phyloP scores from a whole-genome alignment of 371 early-diverging fungal species.

The Syncephalis plumigaleata region DNA sequence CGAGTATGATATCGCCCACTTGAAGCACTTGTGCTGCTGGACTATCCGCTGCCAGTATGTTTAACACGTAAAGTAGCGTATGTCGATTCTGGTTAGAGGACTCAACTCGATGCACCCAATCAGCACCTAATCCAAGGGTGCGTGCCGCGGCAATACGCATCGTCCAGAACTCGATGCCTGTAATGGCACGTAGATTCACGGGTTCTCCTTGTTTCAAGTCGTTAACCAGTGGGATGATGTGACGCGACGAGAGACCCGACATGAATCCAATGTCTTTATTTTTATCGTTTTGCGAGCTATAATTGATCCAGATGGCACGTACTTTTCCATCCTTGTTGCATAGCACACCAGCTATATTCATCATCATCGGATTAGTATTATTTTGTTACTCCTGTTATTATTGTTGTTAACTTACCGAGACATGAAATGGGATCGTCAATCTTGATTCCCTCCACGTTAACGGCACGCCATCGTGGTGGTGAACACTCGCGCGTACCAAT shows the following conservation, averaged over 20 bases:
- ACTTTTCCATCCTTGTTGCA: slow-evolving; percentile 42
- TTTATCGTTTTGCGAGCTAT: slow-evolving; percentile 41
- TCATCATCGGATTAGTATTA: slow-evolving; percentile 19
- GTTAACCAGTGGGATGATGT: slow-evolving; percentile 19
- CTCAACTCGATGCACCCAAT: slow-evolving; percentile 62
- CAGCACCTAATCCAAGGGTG: slow-evolving; percentile 53
- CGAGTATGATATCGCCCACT: slow-evolving; percentile 78
- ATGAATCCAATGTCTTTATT: slow-evolving; percentile 42
- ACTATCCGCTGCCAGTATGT: slow-evolving; percentile 27
- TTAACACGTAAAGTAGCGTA: slow-evolving; percentile 49
- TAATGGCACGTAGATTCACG: slow-evolving; percentile 27
- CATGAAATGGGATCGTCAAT: slow-evolving; percentile 42
- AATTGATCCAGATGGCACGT: slow-evolving; percentile 59
- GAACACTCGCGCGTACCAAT: slow-evolving; percentile 36
- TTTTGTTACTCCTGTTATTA: slow-evolving; percentile 8
- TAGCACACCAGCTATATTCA: slow-evolving; percentile 43
- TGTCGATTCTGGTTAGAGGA: slow-evolving; percentile 32
- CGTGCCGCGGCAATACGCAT: slow-evolving; percentile 63
- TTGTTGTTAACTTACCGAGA: slow-evolving; percentile 9
- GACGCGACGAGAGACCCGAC: slow-evolving; percentile 30
- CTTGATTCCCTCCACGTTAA: slow-evolving; percentile 57
- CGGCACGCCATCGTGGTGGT: slow-evolving; percentile 45
- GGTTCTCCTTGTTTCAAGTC: slow-evolving; percentile 16
- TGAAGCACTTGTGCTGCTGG: slow-evolving; percentile 35
- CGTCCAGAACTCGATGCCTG: slow-evolving; percentile 62